Percentiles rank a stretch among this genome's conserved stretches.
Conservation (phyloP, 2,329 filamentous ascomycete genomes). For the Ophiostoma sp. region DNA sequence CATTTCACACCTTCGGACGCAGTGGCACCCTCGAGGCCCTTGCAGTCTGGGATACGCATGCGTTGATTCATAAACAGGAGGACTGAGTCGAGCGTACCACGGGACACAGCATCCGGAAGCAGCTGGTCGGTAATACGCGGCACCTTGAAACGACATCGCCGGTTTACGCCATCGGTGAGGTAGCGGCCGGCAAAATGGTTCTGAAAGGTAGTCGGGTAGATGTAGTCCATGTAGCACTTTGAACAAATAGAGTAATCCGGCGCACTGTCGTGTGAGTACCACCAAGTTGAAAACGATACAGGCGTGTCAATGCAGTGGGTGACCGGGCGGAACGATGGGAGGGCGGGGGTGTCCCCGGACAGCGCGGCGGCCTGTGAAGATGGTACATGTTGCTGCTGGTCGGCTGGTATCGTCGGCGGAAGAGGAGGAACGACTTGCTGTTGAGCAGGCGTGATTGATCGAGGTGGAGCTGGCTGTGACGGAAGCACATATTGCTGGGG, state of each 20-base stretch:
- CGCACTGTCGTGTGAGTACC: constrained; percentile 35
- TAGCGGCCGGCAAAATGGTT: constrained; percentile 30
- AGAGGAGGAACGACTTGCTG: too few species aligned
- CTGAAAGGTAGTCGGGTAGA: constrained; percentile 32
- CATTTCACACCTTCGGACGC: constrained; percentile 32
- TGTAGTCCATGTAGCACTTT: constrained; percentile 38
- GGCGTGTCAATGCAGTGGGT: constrained; percentile 31
- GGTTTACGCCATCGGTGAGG: constrained; percentile 21
- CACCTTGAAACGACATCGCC: constrained; percentile 32
- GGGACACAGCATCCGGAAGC: constrained; percentile 33
- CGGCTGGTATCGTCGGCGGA: not conserved
- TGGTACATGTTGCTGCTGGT: not conserved
- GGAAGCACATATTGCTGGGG: not conserved
- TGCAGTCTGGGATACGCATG: constrained; percentile 31
- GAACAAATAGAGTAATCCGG: constrained; percentile 39
- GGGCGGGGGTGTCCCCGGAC: not conserved
- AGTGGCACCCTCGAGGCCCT: constrained; percentile 26
- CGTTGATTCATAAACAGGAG: constrained; percentile 32
- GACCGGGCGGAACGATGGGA: not conserved
- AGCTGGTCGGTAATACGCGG: constrained; percentile 35
- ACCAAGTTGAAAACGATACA: constrained; percentile 33
- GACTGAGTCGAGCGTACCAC: constrained; percentile 28
- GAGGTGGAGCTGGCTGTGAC: not conserved
- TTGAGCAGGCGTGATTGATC: too few species aligned
- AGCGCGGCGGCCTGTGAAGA: not conserved